A percentile compares a stretch with the other conserved stretches of the same genome.
phyloP scores from a whole-genome alignment of 345 rosid genomes.

The Eucalyptus pauciflora region DNA sequence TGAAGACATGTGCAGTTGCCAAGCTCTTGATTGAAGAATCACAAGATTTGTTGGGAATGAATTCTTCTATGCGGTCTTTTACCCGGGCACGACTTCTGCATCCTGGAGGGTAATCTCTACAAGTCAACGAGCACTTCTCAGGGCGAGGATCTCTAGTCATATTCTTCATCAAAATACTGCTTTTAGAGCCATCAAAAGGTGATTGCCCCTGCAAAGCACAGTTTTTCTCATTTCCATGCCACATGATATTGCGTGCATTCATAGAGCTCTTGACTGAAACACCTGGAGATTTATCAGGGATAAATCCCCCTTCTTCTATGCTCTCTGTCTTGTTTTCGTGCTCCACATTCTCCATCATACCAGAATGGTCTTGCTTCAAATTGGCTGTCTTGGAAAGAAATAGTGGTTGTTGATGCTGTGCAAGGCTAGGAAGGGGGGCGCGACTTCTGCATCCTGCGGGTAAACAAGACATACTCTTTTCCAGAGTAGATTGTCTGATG shows the following conservation, averaged over 20 bases:
- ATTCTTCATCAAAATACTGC: neutral
- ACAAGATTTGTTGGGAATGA: neutral
- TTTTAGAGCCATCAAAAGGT: neutral
- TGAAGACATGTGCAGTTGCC: neutral
- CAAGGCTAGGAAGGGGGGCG: neutral
- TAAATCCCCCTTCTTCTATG: neutral
- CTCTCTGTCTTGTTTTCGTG: neutral
- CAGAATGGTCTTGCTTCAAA: neutral
- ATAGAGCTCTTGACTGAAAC: neutral
- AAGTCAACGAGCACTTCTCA: neutral
- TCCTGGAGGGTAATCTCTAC: neutral
- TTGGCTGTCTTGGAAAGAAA: neutral
- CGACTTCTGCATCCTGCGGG: neutral
- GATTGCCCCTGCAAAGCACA: neutral
- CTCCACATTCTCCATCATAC: neutral
- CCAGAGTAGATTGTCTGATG: neutral
- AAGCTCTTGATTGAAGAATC: neutral
- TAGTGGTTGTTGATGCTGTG: neutral
- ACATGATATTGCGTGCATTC: neutral
- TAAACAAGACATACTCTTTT: neutral
- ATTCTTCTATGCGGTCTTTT: neutral
- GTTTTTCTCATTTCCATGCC: neutral
- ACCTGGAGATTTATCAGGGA: neutral
- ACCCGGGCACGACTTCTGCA: neutral
- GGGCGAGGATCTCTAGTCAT: neutral